Evolutionary conservation across 768 basidiomycete species (phyloP), one percentile per base, ranked within the genome.

Genomic region (Mycena indigotica): DNA sequence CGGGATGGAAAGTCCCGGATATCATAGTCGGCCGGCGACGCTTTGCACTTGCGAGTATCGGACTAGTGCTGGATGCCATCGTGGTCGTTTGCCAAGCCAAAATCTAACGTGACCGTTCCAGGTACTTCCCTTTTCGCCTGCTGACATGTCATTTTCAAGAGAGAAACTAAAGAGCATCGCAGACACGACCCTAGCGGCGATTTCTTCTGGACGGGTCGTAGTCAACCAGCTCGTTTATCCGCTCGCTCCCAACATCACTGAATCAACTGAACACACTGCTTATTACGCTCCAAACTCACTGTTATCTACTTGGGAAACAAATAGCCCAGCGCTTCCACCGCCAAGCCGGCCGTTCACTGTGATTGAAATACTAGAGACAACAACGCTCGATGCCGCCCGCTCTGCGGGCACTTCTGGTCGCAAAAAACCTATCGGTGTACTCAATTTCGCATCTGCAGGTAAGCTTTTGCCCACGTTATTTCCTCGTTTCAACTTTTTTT

Each of bases 301-400:
- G 2, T 71, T 85, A 0, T 77, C 80, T 3, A 61, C 70, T 28
- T 88, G 87, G 87, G 30, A 38, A 1, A 60, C 68, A 16, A 61
- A 55, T 49, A 57, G 13, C 55, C 64, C 19, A 15, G 23, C 46
- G 17, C 57, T 28, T 50, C 38, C 17, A 19, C 16, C 30, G 23
- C 52, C 60, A 23, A 4, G 30, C 2, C 54, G 49, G 41, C 28
- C 53, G n/a, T 56, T 60, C 50, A 59, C 72, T 4, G 68, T 80
- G 35, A 70, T 85, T 21, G 80, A 80, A 10, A 68, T 88, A 39
- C 70, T 83, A 8, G 83, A 89, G 66, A 79, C 84, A 5, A 85
- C 87, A 12, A 88, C 88, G 0, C 76, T 89, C 23, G 80, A 82
- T 25, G 87, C 83, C 17, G 82, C 84, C 15, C 79, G 80, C n/a